Percentiles rank a stretch among this genome's conserved stretches.
Conservation (phyloP, 2,329 filamentous ascomycete species). For the Monilinia polystroma region DNA sequence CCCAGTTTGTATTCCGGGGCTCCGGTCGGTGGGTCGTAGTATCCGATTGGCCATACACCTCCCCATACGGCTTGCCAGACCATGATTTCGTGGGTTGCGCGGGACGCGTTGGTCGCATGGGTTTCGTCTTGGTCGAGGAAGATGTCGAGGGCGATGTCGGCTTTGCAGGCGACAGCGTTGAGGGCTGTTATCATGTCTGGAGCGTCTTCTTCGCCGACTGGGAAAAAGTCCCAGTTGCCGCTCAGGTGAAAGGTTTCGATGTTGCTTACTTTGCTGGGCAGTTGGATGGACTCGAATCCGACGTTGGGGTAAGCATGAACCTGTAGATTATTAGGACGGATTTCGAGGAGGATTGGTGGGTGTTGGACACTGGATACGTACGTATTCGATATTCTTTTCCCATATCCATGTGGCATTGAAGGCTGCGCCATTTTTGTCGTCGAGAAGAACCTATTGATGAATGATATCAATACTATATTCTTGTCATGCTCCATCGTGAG, state of each 20-base stretch:
- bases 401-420: slow-evolving; percentile 22
- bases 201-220: not conserved
- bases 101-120: slow-evolving; percentile 8
- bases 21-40: not conserved
- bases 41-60: slow-evolving; percentile 21
- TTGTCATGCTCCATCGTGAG: not conserved
- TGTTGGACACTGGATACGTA: not conserved
- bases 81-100: slow-evolving; percentile 18
- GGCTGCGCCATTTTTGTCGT: slow-evolving; percentile 19
- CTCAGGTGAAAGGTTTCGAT: slow-evolving; percentile 23
- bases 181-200: not conserved
- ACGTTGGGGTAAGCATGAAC: slow-evolving; percentile 21
- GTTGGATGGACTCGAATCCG: slow-evolving; percentile 16
- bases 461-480: not conserved
- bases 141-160: slow-evolving; percentile 22
- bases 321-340: not conserved
- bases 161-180: slow-evolving; percentile 13
- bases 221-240: slow-evolving; percentile 19
- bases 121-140: slow-evolving; percentile 9
- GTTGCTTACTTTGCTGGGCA: slow-evolving; percentile 20
- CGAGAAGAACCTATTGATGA: slow-evolving; percentile 6
- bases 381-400: slow-evolving; percentile 17
- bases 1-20: slow-evolving; percentile 12
- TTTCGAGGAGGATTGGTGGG: not conserved
- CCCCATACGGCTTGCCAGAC: slow-evolving; percentile 22